phyloP scores from a whole-genome alignment of 2,329 filamentous ascomycete genomes.

The Xylariales sp. region DNA sequence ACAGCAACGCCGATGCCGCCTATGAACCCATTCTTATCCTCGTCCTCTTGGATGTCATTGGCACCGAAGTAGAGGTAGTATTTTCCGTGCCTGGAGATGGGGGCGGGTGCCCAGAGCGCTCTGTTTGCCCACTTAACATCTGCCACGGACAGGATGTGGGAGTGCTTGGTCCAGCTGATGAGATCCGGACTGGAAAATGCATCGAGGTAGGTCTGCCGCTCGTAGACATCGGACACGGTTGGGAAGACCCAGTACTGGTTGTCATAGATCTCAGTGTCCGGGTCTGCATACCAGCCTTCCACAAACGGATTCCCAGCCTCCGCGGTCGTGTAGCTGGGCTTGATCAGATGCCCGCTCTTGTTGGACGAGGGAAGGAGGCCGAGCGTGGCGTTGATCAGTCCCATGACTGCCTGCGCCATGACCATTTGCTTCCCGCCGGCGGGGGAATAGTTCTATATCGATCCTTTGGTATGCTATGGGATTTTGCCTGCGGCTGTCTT shows the following conservation, averaged over 20 bases:
- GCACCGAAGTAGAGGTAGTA: constrained; percentile 48
- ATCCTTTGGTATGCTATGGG: no score
- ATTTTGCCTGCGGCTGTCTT: no score
- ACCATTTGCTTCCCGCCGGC: no score
- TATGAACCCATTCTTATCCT: constrained; percentile 19
- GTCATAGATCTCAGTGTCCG: constrained; percentile 42
- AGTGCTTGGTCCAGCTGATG: constrained; percentile 42
- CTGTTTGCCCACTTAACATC: constrained; percentile 37
- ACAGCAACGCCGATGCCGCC: constrained; percentile 38
- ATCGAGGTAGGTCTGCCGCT: constrained; percentile 44
- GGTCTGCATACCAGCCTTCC: constrained; percentile 46
- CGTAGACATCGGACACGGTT: constrained; percentile 38
- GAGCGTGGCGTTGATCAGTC: no score
- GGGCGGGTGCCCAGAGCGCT: constrained; percentile 44
- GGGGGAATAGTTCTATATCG: no score
- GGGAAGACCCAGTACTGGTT: constrained; percentile 43
- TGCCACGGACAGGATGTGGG: constrained; percentile 34
- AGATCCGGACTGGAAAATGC: constrained; percentile 46
- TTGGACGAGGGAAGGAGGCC: no score
- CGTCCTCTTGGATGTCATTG: constrained; percentile 37
- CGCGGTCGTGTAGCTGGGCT: constrained; percentile 32
- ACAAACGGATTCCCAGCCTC: constrained; percentile 44
- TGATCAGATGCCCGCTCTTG: no score
- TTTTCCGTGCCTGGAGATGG: constrained; percentile 35
- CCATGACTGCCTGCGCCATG: no score